Conservation (phyloP, 345 rosid species). For the Sonneratia caseolaris region DNA sequence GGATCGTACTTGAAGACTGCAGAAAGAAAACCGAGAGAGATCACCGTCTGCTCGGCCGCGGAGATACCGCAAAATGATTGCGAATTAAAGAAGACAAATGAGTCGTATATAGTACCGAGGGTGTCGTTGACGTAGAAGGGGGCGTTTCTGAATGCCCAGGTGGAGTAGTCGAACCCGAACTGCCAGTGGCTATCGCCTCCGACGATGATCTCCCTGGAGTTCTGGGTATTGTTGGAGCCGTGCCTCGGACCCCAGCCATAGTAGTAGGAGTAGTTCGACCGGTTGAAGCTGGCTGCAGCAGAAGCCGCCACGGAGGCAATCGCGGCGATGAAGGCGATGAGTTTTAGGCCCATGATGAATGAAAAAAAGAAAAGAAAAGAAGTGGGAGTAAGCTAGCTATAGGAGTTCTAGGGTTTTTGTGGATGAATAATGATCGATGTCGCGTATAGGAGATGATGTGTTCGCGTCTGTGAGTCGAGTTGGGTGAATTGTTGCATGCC, state of each 20-base stretch:
- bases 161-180: slow-evolving; percentile 47
- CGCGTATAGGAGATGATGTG: too few relatives aligned
- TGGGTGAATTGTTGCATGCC: neutral
- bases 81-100: too few relatives aligned
- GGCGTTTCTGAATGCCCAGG: slow-evolving; percentile 48
- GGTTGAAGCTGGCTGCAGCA: slow-evolving; percentile 8
- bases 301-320: neutral
- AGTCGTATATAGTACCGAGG: slow-evolving; percentile 28
- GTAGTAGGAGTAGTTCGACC: neutral
- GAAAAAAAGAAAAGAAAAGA: too few relatives aligned
- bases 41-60: too few relatives aligned
- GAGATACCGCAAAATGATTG: too few relatives aligned
- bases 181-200: slow-evolving; percentile 64
- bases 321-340: neutral
- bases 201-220: slow-evolving; percentile 35
- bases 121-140: slow-evolving; percentile 57
- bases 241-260: neutral
- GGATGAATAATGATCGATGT: too few relatives aligned
- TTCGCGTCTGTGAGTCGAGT: too few relatives aligned
- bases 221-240: neutral
- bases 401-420: too few relatives aligned
- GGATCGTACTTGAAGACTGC: slow-evolving; percentile 73
- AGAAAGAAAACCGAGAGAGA: neutral
- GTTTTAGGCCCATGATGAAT: neutral
- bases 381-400: too few relatives aligned